Evolutionary conservation across 495 filamentous ascomycete species (phyloP).

Genomic region (Xylaria acuta): DNA sequence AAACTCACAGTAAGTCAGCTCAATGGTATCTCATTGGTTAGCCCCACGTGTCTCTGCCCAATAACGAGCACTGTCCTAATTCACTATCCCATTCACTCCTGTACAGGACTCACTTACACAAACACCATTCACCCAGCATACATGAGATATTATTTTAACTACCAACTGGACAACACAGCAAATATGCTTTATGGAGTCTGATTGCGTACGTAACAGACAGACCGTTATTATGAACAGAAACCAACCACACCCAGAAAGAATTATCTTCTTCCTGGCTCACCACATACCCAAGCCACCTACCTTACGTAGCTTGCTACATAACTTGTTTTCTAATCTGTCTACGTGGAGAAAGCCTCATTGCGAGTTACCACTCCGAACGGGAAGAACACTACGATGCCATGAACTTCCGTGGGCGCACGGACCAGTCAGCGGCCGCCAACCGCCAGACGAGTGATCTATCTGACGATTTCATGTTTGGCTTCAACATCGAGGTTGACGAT

Average conservation of each 20-base stretch:
- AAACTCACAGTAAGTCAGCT: neutral
- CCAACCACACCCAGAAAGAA: neutral
- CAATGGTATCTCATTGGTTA: neutral
- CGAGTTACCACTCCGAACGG: neutral
- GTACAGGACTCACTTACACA: neutral
- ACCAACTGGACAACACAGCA: neutral
- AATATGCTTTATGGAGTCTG: neutral
- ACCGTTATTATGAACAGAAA: neutral
- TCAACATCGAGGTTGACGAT: constrained; percentile 39
- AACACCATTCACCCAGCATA: neutral
- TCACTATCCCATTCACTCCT: neutral
- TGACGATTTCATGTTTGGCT: constrained; percentile 37
- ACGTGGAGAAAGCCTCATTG: neutral
- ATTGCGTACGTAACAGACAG: neutral
- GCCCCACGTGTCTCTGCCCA: constrained; percentile 11
- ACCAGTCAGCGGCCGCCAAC: neutral
- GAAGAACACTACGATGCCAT: neutral
- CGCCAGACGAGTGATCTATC: neutral
- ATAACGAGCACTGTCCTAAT: neutral
- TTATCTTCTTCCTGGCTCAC: neutral
- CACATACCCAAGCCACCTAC: neutral
- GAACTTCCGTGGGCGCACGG: neutral
- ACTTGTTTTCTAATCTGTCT: neutral
- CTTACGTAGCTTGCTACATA: neutral
- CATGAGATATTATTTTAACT: neutral